A percentile compares a stretch with the other conserved stretches of the same genome.
phyloP scores from a whole-genome alignment of 345 rosid species.

The Heritiera fomes region DNA sequence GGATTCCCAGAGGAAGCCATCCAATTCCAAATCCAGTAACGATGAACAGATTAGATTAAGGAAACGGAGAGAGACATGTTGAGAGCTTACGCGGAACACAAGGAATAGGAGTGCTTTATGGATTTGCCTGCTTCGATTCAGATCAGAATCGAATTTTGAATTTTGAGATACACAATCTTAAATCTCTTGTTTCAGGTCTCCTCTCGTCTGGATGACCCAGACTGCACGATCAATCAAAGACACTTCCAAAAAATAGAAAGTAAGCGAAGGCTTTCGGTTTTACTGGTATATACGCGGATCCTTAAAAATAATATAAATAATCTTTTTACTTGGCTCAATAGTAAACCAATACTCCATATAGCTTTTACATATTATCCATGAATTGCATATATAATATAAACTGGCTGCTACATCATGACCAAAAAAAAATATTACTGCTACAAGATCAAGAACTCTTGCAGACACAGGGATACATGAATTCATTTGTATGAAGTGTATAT shows the following conservation, averaged over 20 bases:
- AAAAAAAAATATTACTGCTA: no score
- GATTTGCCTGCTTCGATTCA: slow-evolving; percentile 8
- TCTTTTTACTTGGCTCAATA: no score
- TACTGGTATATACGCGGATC: not conserved
- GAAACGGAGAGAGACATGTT: not conserved
- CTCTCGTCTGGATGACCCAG: slow-evolving; percentile 4
- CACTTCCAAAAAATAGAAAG: not conserved
- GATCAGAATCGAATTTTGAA: not conserved
- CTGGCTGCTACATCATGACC: no score
- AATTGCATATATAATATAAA: no score
- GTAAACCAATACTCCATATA: no score
- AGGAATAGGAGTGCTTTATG: not conserved
- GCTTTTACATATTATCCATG: no score
- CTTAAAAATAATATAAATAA: no score
- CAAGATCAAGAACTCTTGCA: no score
- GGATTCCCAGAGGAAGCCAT: slow-evolving; percentile 22
- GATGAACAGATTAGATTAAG: not conserved
- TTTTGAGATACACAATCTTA: not conserved
- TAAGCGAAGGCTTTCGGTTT: not conserved
- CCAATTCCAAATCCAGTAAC: not conserved
- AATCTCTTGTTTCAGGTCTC: not conserved
- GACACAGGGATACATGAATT: no score
- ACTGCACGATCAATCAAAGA: not conserved
- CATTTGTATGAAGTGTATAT: no score
- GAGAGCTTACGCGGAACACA: not conserved